Base-by-base conservation (phyloP, 2,329 filamentous ascomycete species). In the Colletotrichum paranaense region DNA sequence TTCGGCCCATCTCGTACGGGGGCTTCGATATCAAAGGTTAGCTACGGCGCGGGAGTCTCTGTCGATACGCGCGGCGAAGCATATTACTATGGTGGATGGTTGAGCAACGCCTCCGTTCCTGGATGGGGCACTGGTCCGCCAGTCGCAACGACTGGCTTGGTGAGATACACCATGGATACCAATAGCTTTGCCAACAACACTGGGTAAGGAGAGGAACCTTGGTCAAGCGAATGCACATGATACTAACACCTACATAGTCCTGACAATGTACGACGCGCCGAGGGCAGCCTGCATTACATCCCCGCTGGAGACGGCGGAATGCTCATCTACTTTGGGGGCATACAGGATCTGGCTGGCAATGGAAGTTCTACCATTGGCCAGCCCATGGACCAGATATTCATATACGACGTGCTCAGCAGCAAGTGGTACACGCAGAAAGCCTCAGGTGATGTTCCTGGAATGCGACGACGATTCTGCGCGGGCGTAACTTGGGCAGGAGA, bases 31-130 rank as follows among this genome's bases (percentile, higher is more conserved):
- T 79, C 83, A 57, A 81, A 88, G 7, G 84, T 89, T 2, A 86
- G 89, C 6, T 91, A 87, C 72, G 91, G 90, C 12, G 89, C 89
- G 16, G 88, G 89, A 14, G 85, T 88, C 11, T 85, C 88, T 2
- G 84, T 91, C 11, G 84, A 90, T 5, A 84, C 86, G 49, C 83
- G 86, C 2, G 90, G 88, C 12, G 82, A 88, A 70, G 90, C 87
- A 1, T 93, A 88, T 77, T 91, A 92, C 78, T 88, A 90, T 74
- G 91, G 91, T 56, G 91, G 91, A 53, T 92, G 88, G 87, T 82
- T 89, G 70, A 91, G 87, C 76, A 89, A 89, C 75, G 79, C 80
- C 58, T 89, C 89, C 1, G 83, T 86, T 1, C 81, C 86, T 0
- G 84, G 84, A 9, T 92, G 89, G 89, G 76, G 76, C 3, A 79